Evolutionary conservation across 2,329 filamentous ascomycete genomes (phyloP), one percentile per base, ranked within the genome.

Genomic region (Ascochyta viciae-villosae): DNA sequence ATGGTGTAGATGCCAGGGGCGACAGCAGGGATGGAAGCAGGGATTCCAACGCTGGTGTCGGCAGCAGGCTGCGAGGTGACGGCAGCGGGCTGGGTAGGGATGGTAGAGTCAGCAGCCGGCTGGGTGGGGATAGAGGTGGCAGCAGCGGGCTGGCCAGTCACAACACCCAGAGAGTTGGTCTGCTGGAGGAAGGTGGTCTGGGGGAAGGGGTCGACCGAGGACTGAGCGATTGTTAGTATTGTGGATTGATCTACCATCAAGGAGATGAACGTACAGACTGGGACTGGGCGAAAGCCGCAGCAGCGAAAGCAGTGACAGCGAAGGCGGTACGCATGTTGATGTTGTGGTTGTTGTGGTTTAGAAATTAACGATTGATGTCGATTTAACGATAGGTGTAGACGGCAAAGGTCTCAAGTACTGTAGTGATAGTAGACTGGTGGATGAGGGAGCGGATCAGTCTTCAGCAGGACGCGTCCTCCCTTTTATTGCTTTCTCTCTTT

Each of bases 11-110:
- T 54, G 56, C 74, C 74, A 45, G 70, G 46, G 59, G 65, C 66
- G 8, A 73, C 67, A n/a, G 73, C 74, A 3, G 74, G 74, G 50
- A 77, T 74, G 61, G 67, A 62, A 47, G 67, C 70, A 22, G 64
- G 57, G 19, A 54, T n/a, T 38, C 65, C 62, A 39, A 68, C 61
- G 19, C 57, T 57, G 40, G 67, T 68, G 38, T 60, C 64, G n/a
- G 44, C 60, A 24, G 61, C 48, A 6, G 74, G 72, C 63, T 69
- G 65, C 4, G 58, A 47, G 34, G 65, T 67, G 26, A 61, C 61
- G 9, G 49, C 60, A 26, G 61, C 50, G 9, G 71, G 69, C 58
- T 70, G 64, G n/a, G 58, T 45, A 22, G 72, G 70, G 56, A 67
- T 63, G 8, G 31, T 29, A 46, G 66, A 65, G 29, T 58, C 64